Percentiles rank a stretch among this genome's conserved stretches.
Conservation (phyloP, 2,329 filamentous ascomycete species). For the Pseudomassariella vexata region DNA sequence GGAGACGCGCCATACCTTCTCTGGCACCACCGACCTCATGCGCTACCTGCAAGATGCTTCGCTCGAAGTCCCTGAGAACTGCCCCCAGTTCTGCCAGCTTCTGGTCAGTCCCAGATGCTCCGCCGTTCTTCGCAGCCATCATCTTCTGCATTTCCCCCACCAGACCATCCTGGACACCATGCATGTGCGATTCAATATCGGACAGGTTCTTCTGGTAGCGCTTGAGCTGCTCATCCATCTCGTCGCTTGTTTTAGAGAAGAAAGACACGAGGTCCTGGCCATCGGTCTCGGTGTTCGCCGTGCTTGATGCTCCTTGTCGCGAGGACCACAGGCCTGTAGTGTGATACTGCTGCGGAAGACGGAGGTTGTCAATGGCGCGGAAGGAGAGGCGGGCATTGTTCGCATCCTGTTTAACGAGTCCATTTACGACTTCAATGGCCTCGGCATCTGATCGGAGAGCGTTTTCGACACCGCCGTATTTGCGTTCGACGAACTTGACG, state of each 20-base stretch:
- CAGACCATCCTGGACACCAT: constrained; percentile 55
- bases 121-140: constrained; percentile 33
- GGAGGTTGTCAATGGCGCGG: constrained; percentile 40
- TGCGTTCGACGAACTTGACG: constrained; percentile 37
- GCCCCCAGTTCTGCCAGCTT: constrained; percentile 46
- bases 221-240: constrained; percentile 52
- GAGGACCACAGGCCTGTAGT: constrained; percentile 36
- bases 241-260: constrained; percentile 57
- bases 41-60: constrained; percentile 58
- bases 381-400: constrained; percentile 37
- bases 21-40: constrained; percentile 52
- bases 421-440: constrained; percentile 34
- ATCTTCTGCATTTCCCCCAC: constrained; percentile 53
- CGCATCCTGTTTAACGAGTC: constrained; percentile 34
- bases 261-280: constrained; percentile 57
- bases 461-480: constrained; percentile 36
- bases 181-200: constrained; percentile 61
- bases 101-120: constrained; percentile 35
- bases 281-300: constrained; percentile 38
- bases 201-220: constrained; percentile 53
- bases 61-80: constrained; percentile 60
- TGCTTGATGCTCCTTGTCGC: constrained; percentile 31
- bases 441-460: constrained; percentile 34
- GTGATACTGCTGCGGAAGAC: constrained; percentile 44
- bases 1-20: constrained; percentile 55